A percentile compares a stretch with the other conserved stretches of the same genome.
Evolutionary conservation across 805 yeast genomes (phyloP).

Genomic region (Torulaspora maleeae): DNA sequence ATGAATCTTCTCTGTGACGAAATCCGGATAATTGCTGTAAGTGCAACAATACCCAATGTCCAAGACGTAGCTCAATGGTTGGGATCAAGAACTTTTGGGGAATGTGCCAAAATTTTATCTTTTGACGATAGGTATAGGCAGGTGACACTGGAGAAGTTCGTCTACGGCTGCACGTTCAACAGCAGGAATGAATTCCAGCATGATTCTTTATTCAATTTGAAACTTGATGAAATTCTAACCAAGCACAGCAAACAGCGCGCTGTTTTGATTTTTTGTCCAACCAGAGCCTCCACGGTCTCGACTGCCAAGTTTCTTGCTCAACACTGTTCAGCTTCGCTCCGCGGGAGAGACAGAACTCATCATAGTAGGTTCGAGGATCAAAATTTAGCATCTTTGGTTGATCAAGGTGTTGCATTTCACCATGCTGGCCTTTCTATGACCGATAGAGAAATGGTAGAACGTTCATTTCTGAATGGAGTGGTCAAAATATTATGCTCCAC

Average conservation of each 20-base stretch:
- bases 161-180: constrained; percentile 41
- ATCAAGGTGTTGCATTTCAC: constrained; percentile 47
- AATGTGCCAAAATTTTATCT: constrained; percentile 36
- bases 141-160: constrained; percentile 40
- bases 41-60: constrained; percentile 53
- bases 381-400: constrained; percentile 12
- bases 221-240: constrained; percentile 39
- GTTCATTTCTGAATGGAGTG: constrained; percentile 40
- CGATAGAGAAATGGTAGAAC: constrained; percentile 47
- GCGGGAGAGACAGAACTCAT: neutral
- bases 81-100: constrained; percentile 19
- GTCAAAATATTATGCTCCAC: constrained; percentile 50
- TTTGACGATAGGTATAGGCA: constrained; percentile 49
- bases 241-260: constrained; percentile 42
- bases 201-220: constrained; percentile 43
- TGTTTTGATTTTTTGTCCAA: constrained; percentile 49
- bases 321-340: constrained; percentile 8
- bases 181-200: constrained; percentile 44
- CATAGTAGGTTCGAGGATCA: constrained; percentile 12
- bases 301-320: constrained; percentile 43
- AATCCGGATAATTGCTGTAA: constrained; percentile 44
- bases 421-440: constrained; percentile 52
- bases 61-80: constrained; percentile 47
- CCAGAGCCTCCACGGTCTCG: constrained; percentile 44
- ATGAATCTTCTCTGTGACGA: constrained; percentile 39